Percentiles rank a stretch among this genome's conserved stretches.
Conservation (phyloP, 257 asterid genomes). For the Mitragyna speciosa region DNA sequence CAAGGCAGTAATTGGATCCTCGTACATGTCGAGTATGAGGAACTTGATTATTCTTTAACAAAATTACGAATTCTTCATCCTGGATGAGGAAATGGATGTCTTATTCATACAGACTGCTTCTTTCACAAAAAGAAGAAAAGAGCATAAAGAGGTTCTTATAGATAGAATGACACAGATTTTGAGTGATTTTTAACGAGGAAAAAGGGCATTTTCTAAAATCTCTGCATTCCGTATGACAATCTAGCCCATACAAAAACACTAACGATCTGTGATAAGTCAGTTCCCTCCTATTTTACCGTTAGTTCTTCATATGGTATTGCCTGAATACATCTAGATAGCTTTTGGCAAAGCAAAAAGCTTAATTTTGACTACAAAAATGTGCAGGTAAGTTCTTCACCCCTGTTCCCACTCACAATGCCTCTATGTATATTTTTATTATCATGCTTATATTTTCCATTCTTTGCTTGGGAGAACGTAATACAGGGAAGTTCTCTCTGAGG, state of each 20-base stretch:
- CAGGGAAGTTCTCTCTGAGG: background rate
- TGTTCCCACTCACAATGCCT: background rate
- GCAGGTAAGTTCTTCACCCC: background rate
- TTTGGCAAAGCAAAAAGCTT: background rate
- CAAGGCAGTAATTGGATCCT: conserved; percentile 89
- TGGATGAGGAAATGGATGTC: conserved; percentile 28
- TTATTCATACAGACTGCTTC: background rate
- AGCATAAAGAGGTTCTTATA: background rate
- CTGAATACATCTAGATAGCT: background rate
- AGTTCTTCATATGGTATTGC: background rate
- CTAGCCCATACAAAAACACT: background rate
- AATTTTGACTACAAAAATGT: background rate
- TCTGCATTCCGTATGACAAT: background rate
- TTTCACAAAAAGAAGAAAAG: background rate
- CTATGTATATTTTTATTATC: background rate
- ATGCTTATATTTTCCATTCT: background rate
- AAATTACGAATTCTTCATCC: conserved; percentile 73
- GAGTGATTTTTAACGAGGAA: background rate
- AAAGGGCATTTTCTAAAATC: background rate
- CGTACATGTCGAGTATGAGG: conserved; percentile 90
- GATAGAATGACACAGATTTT: background rate
- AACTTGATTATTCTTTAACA: conserved; percentile 60
- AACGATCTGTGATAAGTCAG: background rate
- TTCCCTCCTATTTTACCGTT: background rate
- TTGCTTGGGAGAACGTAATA: background rate